phyloP scores from a whole-genome alignment of 225 moss, liverwort and hornwort genomes.

The Sphagnum tenellum region DNA sequence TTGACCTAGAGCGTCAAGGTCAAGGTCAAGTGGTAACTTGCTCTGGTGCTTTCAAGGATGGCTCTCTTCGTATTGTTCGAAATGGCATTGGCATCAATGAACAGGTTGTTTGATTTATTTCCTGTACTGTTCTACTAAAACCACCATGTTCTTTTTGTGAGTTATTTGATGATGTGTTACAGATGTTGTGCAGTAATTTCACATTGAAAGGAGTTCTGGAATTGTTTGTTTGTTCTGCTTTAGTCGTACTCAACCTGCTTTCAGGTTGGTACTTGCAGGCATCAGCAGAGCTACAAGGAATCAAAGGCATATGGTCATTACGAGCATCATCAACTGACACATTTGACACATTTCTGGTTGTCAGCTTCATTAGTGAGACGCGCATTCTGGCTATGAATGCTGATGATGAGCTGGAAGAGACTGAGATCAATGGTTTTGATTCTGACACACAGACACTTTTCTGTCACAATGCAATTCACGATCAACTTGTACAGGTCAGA shows the following conservation, averaged over 20 bases:
- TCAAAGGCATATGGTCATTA: conserved; percentile 99
- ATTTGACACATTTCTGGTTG: conserved; percentile 87
- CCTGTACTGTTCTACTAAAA: not conserved
- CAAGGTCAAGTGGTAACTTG: conserved; percentile 99
- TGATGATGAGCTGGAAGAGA: conserved; percentile 99
- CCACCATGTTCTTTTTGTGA: too few species aligned
- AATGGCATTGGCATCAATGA: conserved; percentile 99
- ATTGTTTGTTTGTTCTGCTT: too few species aligned
- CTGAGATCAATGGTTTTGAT: conserved; percentile 95
- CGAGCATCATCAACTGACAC: conserved; percentile 85
- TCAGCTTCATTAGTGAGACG: conserved; percentile 98
- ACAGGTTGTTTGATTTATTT: conserved; percentile 41
- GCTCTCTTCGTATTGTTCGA: conserved; percentile 92
- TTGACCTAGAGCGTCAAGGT: conserved; percentile 95
- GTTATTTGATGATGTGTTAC: too few species aligned
- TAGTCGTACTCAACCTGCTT: not conserved
- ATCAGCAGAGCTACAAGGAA: conserved; percentile 94
- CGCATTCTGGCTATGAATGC: conserved; percentile 96
- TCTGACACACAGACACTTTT: conserved; percentile 97
- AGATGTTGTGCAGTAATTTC: too few species aligned
- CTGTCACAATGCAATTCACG: conserved; percentile 86
- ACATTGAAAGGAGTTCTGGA: too few species aligned
- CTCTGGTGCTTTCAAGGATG: conserved; percentile 97
- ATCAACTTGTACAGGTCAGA: conserved; percentile 88
- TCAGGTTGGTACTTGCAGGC: conserved; percentile 49